Percentiles rank a stretch among this genome's conserved stretches.
Conservation (phyloP, 495 filamentous ascomycete genomes). For the Lophiostoma macrostomum region DNA sequence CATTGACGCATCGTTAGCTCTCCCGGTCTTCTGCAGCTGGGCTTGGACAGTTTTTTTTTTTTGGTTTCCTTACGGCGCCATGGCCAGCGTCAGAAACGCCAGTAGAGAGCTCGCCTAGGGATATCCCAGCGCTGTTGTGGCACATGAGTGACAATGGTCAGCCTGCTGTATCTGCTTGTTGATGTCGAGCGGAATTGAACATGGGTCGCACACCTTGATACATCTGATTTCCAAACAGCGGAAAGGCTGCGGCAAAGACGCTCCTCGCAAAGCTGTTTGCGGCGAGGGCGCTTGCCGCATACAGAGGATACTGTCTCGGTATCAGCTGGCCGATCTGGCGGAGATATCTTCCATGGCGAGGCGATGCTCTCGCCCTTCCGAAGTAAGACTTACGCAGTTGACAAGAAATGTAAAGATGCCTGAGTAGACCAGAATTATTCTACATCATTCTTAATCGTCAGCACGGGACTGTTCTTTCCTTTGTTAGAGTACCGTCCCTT, state of each 20-base stretch:
- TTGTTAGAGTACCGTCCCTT: constrained; percentile 15
- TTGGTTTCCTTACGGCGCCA: constrained; percentile 38
- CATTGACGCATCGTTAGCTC: constrained; percentile 13
- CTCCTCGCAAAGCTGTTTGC: constrained; percentile 82
- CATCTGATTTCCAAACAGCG: constrained; percentile 62
- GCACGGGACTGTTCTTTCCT: constrained; percentile 13
- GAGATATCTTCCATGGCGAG: too few relatives aligned
- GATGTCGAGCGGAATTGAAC: constrained; percentile 19
- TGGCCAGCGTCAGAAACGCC: constrained; percentile 42
- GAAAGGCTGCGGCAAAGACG: constrained; percentile 75
- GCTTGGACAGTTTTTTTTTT: too few relatives aligned
- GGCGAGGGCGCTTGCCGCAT: constrained; percentile 81
- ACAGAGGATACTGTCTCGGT: constrained; percentile 58
- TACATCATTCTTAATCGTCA: constrained; percentile 13
- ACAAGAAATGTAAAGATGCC: constrained; percentile 92
- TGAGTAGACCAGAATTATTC: constrained; percentile 52
- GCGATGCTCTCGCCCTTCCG: too few relatives aligned
- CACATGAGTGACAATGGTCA: constrained; percentile 6
- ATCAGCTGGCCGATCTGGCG: constrained; percentile 12
- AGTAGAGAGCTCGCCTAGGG: too few relatives aligned
- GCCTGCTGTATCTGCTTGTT: constrained; percentile 23
- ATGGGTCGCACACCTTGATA: constrained; percentile 27
- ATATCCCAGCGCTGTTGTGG: too few relatives aligned
- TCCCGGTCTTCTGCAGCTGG: constrained; percentile 13
- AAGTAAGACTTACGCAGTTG: constrained; percentile 45